Conservation (phyloP, 768 basidiomycete species). For the Hericium erinaceus region DNA sequence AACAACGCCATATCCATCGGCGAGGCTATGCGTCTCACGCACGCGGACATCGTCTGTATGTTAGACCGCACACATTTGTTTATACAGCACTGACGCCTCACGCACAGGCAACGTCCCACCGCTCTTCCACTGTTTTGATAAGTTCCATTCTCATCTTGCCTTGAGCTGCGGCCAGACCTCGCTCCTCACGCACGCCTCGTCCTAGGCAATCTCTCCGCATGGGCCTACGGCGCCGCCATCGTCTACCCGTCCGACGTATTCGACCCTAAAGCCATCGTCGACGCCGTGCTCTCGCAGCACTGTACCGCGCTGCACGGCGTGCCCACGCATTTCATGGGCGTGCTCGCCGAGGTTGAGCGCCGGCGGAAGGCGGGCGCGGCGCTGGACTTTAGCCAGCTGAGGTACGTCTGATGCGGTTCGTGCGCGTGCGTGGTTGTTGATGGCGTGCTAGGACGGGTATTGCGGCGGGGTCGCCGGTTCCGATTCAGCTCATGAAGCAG, state of each 20-base stretch:
- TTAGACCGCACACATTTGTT: background rate
- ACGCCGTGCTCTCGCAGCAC: constrained; percentile 54
- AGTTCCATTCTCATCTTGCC: constrained; percentile 28
- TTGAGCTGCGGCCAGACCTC: background rate
- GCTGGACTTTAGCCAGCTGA: constrained; percentile 40
- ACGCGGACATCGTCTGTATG: constrained; percentile 62
- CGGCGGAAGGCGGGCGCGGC: constrained; percentile 35
- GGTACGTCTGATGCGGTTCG: constrained; percentile 30
- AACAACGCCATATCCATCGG: constrained; percentile 71
- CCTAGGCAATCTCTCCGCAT: constrained; percentile 73
- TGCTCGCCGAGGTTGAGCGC: constrained; percentile 57
- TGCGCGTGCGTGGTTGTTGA: background rate
- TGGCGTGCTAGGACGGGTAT: constrained; percentile 56
- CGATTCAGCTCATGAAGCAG: constrained; percentile 70
- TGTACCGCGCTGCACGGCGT: constrained; percentile 81
- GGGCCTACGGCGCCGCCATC: constrained; percentile 63
- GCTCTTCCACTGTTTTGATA: constrained; percentile 85
- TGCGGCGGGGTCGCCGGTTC: constrained; percentile 71
- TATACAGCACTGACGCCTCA: background rate
- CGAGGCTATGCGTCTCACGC: constrained; percentile 58
- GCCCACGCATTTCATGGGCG: constrained; percentile 76
- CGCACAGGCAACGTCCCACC: constrained; percentile 70
- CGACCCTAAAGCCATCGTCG: constrained; percentile 57
- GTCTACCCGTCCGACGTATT: constrained; percentile 67
- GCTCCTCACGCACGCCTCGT: constrained; percentile 46